These are phyloP conservation scores for Trichomonascaceae sp. DNA, from an alignment of 1,139 yeast genomes.

Conservation along the genomic window DNA sequence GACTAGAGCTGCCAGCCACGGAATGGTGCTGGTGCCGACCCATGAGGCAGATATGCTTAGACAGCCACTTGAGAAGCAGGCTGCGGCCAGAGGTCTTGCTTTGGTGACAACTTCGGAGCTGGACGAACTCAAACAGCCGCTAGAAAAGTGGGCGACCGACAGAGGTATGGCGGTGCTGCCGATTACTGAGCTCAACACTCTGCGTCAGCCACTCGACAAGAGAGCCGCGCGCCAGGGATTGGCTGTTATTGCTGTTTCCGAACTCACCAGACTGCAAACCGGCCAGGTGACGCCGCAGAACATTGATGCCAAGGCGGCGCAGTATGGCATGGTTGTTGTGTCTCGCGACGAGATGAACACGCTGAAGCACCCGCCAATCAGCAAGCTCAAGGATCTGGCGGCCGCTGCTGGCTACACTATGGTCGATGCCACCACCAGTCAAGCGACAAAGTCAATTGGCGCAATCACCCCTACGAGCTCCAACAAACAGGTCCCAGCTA, in stretches of 20 bases:
- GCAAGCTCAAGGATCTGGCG: constrained; percentile 11
- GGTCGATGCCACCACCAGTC: constrained; percentile 9
- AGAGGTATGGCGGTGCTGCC: constrained; percentile 2
- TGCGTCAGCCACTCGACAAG: constrained; percentile 1
- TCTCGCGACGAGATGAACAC: constrained; percentile 6
- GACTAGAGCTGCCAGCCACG: not conserved
- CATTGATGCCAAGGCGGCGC: constrained; percentile 6
- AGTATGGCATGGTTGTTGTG: constrained; percentile 6
- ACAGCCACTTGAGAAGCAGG: not conserved
- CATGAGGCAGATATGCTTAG: not conserved
- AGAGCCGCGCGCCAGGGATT: constrained; percentile 2
- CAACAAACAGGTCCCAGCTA: not conserved
- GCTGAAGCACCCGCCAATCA: constrained; percentile 4
- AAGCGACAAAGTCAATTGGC: not conserved
- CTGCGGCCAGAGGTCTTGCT: constrained; percentile 5
- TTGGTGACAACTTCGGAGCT: constrained; percentile 6
- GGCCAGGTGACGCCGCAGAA: constrained; percentile 3
- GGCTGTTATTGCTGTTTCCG: constrained; percentile 9
- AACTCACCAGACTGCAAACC: constrained; percentile 7
- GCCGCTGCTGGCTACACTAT: constrained; percentile 29
- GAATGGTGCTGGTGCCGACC: not conserved
- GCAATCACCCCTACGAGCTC: not conserved
- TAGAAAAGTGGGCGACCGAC: not conserved
- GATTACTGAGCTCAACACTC: not conserved
- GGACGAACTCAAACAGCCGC: not conserved